These are phyloP conservation scores for Gryganskiella cystojenkinii DNA, from an alignment of 192 early-diverging fungal species.

Conservation along the genomic window DNA sequence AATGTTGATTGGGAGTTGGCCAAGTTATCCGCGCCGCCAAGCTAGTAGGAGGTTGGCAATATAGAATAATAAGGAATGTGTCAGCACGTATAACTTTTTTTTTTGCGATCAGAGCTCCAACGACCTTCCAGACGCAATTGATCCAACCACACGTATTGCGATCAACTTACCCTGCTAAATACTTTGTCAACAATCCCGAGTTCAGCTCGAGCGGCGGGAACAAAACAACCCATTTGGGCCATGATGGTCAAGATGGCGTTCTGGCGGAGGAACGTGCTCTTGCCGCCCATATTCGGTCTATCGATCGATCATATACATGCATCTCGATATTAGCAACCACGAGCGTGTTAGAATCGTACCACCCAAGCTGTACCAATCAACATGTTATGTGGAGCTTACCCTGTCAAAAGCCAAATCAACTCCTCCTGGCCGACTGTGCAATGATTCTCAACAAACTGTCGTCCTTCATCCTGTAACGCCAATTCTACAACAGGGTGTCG, in stretches of 20 bases:
- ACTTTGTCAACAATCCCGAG: constrained; percentile 61
- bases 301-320: background rate
- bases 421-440: constrained; percentile 60
- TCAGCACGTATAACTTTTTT: background rate
- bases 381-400: too few relatives aligned
- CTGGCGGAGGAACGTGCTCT: constrained; percentile 62
- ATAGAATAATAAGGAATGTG: background rate
- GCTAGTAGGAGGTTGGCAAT: constrained; percentile 21
- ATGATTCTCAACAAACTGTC: constrained; percentile 67
- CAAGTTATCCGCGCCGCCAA: constrained; percentile 64
- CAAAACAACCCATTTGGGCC: constrained; percentile 65
- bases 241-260: constrained; percentile 63
- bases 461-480: constrained; percentile 56
- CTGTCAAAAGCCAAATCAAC: constrained; percentile 53
- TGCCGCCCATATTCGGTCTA: constrained; percentile 68
- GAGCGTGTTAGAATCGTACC: too few relatives aligned
- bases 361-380: too few relatives aligned
- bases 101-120: background rate
- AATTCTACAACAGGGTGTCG: constrained; percentile 73
- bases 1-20: constrained; percentile 63
- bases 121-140: background rate
- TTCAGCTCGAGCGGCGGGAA: constrained; percentile 55
- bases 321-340: background rate
- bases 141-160: background rate
- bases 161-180: constrained; percentile 56